Percentiles rank a stretch among this genome's conserved stretches.
Conservation (phyloP, 1,284 basidiomycete genomes). For the Tausonia pullulans region DNA sequence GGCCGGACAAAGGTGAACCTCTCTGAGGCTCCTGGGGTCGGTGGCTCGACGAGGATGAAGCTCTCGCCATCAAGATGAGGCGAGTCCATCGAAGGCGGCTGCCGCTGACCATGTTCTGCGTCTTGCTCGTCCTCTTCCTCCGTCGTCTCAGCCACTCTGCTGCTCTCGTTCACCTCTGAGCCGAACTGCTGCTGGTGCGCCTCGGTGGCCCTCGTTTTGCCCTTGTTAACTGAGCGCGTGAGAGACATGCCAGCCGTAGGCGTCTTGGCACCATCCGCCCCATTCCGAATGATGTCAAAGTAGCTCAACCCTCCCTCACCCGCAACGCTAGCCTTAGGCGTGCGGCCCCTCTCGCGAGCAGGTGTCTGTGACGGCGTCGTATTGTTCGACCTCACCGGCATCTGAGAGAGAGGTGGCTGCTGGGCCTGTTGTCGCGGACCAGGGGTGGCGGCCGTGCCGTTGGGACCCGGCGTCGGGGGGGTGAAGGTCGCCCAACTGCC, state of each 20-base stretch:
- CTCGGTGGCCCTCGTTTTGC: not conserved
- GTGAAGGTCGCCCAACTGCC: constrained; percentile 14
- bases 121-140: not conserved
- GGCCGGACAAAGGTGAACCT: constrained; percentile 32
- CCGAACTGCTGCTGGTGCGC: too few species aligned
- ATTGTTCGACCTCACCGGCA: not conserved
- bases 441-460: not conserved
- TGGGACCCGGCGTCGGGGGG: constrained; percentile 2
- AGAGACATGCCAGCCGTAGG: not conserved
- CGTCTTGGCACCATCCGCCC: not conserved
- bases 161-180: too few species aligned
- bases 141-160: too few species aligned
- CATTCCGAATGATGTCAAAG: constrained; percentile 8
- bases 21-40: constrained; percentile 8
- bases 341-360: not conserved
- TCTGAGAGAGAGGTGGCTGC: not conserved
- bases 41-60: constrained; percentile 37
- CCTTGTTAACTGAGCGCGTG: constrained; percentile 13
- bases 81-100: not conserved
- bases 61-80: constrained; percentile 40
- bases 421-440: not conserved
- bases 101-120: not conserved
- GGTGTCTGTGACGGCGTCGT: constrained; percentile 1
- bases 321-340: not conserved
- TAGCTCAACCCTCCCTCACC: not conserved